phyloP scores from a whole-genome alignment of 2,329 filamentous ascomycete species.

The Fusarium buxicola region DNA sequence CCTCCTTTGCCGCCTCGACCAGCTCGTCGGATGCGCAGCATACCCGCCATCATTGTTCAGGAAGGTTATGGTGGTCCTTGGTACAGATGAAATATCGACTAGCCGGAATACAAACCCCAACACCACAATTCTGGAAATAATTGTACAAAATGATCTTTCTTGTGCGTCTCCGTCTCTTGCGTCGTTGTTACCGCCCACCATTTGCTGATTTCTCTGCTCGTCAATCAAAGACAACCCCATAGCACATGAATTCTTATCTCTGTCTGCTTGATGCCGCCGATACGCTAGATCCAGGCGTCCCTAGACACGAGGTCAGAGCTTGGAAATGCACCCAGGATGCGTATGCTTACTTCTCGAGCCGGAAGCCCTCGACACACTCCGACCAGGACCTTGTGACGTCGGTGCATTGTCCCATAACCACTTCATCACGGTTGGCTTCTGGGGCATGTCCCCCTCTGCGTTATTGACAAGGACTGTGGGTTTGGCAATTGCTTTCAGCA shows the following conservation, averaged over 20 bases:
- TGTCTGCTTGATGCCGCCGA: slow-evolving; percentile 30
- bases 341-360: slow-evolving; percentile 46
- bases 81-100: slow-evolving; percentile 35
- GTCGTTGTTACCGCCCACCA: slow-evolving; percentile 2
- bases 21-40: slow-evolving; percentile 41
- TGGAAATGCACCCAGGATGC: slow-evolving; percentile 30
- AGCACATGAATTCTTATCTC: slow-evolving; percentile 26
- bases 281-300: slow-evolving; percentile 31
- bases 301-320: slow-evolving; percentile 47
- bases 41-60: slow-evolving; percentile 48
- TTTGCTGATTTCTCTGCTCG: slow-evolving; percentile 15
- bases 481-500: slow-evolving; percentile 49
- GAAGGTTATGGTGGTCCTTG: slow-evolving; percentile 39
- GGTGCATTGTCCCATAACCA: slow-evolving; percentile 50
- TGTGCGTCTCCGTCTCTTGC: slow-evolving; percentile 21
- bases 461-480: slow-evolving; percentile 51
- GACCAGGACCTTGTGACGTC: slow-evolving; percentile 25
- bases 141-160: slow-evolving; percentile 26
- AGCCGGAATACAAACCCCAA: slow-evolving; percentile 26
- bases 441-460: slow-evolving; percentile 43
- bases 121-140: slow-evolving; percentile 22
- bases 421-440: slow-evolving; percentile 49
- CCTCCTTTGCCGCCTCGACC: slow-evolving; percentile 46
- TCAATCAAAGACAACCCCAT: neutral
- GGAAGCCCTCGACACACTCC: slow-evolving; percentile 37